Evolutionary conservation across 495 filamentous ascomycete genomes (phyloP), one percentile per base, ranked within the genome.

Genomic region (Viridothelium virens): DNA sequence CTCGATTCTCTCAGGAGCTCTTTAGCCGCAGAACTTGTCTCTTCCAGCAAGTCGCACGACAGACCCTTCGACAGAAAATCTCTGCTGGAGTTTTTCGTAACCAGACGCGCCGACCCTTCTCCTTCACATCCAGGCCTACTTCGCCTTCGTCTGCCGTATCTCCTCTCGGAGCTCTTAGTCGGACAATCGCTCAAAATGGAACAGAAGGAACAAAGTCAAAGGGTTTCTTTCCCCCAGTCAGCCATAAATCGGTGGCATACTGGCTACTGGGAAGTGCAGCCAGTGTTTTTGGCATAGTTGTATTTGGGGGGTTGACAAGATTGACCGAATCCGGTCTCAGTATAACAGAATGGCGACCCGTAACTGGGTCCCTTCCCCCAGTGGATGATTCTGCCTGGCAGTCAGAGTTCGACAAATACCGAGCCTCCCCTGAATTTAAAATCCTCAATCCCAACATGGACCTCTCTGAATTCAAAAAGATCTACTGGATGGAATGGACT

Each of bases 401-500:
- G 66, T 82, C 87, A 38, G 92, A 97, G 71, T 98, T 97, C 78
- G 81, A 86, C 14, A 94, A 92, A 75, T 98, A 98, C 80, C 85
- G 86, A 50, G 84, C 86, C 31, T 95, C 91, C 2, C 94, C 94
- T 64, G 94, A 98, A 78, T 97, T 90, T 80, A 85, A 88, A 71
- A 83, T 90, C 38, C 80, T 98, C 59, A 97, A 98, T 78, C 85
- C 91, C 25, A 83, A 91, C 73, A 98, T 98, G 94, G 87, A 79
- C 38, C 79, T 97, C 39, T 83, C 85, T 39, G 95, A 97, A 73
- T 98, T 96, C 79, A 96, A 97, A 76, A 89, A 91, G 76, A 98
- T 98, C 68, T 97, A 97, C 82, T 97, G 87, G 76, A 97, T 98
- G 95, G 94, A 98, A 82, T 98, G 95, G 95, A 86, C 88, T 3